A percentile compares a stretch with the other conserved stretches of the same genome.
Conservation (phyloP, 2,329 filamentous ascomycete genomes). For the Venturia effusa region DNA sequence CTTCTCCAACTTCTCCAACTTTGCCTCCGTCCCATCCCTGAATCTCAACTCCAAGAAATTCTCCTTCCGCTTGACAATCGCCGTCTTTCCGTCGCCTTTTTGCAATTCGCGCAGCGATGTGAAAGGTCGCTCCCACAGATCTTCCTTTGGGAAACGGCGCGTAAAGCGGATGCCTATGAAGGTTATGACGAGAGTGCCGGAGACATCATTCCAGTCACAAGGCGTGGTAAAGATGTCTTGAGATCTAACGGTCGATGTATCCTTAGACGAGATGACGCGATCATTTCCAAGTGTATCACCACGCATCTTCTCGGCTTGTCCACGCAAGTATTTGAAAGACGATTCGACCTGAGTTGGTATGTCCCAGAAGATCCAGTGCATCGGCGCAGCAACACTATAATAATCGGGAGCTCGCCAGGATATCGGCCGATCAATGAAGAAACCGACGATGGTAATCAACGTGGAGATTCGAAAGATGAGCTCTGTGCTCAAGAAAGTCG, state of each 20-base stretch:
- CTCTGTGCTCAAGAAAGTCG: background rate
- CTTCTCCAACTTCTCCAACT: conserved; percentile 6
- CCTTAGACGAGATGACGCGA: background rate
- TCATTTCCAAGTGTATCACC: background rate
- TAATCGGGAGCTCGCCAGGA: background rate
- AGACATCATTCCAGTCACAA: conserved; percentile 3
- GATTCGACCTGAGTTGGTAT: conserved; percentile 3
- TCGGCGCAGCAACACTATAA: background rate
- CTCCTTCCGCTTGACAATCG: conserved; percentile 1
- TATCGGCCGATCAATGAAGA: conserved; percentile 3
- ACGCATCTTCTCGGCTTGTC: background rate
- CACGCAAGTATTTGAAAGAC: background rate
- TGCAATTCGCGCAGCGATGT: background rate
- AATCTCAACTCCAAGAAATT: conserved; percentile 4
- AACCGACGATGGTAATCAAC: background rate
- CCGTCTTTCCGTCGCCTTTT: conserved; percentile 5
- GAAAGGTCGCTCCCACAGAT: background rate
- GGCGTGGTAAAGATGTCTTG: background rate
- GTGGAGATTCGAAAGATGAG: background rate
- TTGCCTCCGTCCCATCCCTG: background rate
- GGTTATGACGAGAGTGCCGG: background rate
- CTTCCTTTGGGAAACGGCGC: background rate
- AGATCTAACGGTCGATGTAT: background rate
- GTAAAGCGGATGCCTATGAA: background rate
- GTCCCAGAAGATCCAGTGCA: conserved; percentile 7